A percentile compares a stretch with the other conserved stretches of the same genome.
Evolutionary conservation across 1,284 basidiomycete genomes (phyloP).

Genomic region (Cryptococcus neoformans): DNA sequence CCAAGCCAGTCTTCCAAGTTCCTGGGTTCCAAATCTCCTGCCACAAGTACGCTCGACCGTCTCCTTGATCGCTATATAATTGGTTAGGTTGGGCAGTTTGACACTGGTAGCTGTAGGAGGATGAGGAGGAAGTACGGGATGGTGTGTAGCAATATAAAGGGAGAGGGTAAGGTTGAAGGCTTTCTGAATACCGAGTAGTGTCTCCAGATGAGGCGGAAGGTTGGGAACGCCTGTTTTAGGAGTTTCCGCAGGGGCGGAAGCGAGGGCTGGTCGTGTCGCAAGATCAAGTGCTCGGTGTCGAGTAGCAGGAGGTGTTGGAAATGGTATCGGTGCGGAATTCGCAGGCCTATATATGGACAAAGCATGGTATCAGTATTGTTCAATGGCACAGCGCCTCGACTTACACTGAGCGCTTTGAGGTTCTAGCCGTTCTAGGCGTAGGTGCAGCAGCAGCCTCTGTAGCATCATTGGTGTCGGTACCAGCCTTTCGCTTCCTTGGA

Average conservation of each 20-base stretch:
- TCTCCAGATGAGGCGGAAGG: conserved; percentile 44
- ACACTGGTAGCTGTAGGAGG: conserved; percentile 28
- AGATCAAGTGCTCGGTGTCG: conserved; percentile 17
- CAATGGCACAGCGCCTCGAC: not conserved
- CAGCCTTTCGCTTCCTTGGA: conserved; percentile 31
- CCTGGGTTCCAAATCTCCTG: conserved; percentile 41
- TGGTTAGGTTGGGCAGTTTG: conserved; percentile 43
- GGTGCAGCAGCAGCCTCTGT: not conserved
- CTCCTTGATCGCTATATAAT: conserved; percentile 37
- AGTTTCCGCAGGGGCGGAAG: conserved; percentile 1
- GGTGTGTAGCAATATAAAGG: conserved; percentile 46
- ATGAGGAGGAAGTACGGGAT: conserved; percentile 47
- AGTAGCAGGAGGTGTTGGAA: conserved; percentile 38
- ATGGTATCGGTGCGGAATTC: conserved; percentile 33
- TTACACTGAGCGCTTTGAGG: not conserved
- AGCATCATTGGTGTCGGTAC: not conserved
- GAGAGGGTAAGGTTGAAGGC: conserved; percentile 48
- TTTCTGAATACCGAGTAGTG: conserved; percentile 42
- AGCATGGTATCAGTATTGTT: conserved; percentile 1
- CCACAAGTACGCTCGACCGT: conserved; percentile 45
- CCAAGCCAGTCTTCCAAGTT: conserved; percentile 48
- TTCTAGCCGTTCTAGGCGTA: conserved; percentile 15
- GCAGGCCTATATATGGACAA: conserved; percentile 17
- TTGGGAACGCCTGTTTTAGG: not conserved
- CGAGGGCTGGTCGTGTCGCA: not conserved